Percentiles rank a stretch among this genome's conserved stretches.
These are phyloP conservation scores for Fusarium tuaranense DNA, from an alignment of 2,329 filamentous ascomycete species.

Conservation along the genomic window DNA sequence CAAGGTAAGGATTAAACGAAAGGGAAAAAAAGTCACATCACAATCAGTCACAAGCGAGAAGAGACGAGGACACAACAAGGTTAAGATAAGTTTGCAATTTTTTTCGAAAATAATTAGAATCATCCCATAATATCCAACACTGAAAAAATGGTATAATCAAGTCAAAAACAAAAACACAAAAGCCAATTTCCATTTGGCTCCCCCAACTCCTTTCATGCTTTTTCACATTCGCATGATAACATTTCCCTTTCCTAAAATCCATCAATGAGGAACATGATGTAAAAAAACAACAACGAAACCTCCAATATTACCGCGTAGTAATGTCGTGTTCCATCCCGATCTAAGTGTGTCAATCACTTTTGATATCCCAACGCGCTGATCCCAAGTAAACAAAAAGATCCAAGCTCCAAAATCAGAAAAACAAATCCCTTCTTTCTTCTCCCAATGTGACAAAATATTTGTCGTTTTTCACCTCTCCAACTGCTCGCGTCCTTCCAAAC, in stretches of 20 bases:
- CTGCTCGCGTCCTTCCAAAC: slow-evolving; percentile 45
- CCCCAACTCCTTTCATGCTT: slow-evolving; percentile 33
- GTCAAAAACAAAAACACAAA: not conserved
- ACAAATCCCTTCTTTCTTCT: slow-evolving; percentile 26
- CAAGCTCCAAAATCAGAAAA: slow-evolving; percentile 29
- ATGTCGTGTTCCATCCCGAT: slow-evolving; percentile 38
- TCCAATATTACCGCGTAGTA: slow-evolving; percentile 47
- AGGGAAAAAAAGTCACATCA: not conserved
- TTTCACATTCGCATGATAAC: slow-evolving; percentile 19
- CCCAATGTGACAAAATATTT: slow-evolving; percentile 8
- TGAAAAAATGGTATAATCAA: slow-evolving; percentile 35
- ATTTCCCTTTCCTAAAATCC: slow-evolving; percentile 19
- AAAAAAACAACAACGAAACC: slow-evolving; percentile 35
- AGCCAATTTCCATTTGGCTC: slow-evolving; percentile 21
- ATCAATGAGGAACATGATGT: slow-evolving; percentile 35
- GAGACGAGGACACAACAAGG: not conserved
- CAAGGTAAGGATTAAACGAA: not conserved
- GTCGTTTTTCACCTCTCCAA: slow-evolving; percentile 38
- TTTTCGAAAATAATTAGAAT: slow-evolving; percentile 32
- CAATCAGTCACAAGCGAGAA: not conserved
- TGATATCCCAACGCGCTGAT: slow-evolving; percentile 42
- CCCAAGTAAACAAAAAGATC: slow-evolving; percentile 34
- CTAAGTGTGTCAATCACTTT: slow-evolving; percentile 45
- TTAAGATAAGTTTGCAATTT: slow-evolving; percentile 37
- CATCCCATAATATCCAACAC: slow-evolving; percentile 29